Conservation (phyloP, 768 basidiomycete genomes). For the Boletus vermiculosoides region DNA sequence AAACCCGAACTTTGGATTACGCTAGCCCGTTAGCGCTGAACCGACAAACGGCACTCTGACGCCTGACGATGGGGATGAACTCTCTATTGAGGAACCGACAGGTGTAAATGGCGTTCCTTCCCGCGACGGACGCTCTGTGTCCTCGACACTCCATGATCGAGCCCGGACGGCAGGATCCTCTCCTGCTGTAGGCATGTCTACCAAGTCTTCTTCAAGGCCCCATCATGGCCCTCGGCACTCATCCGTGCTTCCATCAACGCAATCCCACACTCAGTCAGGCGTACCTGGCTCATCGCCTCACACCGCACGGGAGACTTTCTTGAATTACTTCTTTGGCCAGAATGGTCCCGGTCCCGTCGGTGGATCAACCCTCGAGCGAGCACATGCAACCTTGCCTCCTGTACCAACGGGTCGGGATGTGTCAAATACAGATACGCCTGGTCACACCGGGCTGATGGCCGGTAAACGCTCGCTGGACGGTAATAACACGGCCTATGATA, state of each 20-base stretch:
- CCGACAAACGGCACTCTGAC: conserved; percentile 52
- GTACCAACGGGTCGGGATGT: conserved; percentile 64
- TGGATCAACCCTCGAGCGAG: conserved; percentile 50
- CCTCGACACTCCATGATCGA: conserved; percentile 76
- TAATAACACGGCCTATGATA: conserved; percentile 88
- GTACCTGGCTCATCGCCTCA: conserved; percentile 43
- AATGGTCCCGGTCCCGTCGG: conserved; percentile 75
- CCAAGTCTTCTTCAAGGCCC: conserved; percentile 29
- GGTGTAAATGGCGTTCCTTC: conserved; percentile 53
- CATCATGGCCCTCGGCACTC: conserved; percentile 37
- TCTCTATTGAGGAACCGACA: conserved; percentile 54
- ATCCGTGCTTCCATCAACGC: conserved; percentile 25
- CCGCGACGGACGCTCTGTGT: conserved; percentile 68
- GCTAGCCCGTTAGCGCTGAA: conserved; percentile 64
- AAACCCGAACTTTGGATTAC: conserved; percentile 1
- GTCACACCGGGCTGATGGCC: conserved; percentile 63
- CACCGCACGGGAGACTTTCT: conserved; percentile 84
- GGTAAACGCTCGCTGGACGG: conserved; percentile 68
- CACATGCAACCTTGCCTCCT: conserved; percentile 28
- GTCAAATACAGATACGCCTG: conserved; percentile 49
- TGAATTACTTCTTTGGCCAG: conserved; percentile 97
- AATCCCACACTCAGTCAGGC: conserved; percentile 35
- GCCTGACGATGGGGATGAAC: conserved; percentile 64
- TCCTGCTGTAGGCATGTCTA: conserved; percentile 24
- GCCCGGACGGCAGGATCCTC: conserved; percentile 46